Percentiles rank a stretch among this genome's conserved stretches.
Evolutionary conservation across 352 stramenopile genomes (phyloP).

Genomic region (Pythium vanterpoolii): DNA sequence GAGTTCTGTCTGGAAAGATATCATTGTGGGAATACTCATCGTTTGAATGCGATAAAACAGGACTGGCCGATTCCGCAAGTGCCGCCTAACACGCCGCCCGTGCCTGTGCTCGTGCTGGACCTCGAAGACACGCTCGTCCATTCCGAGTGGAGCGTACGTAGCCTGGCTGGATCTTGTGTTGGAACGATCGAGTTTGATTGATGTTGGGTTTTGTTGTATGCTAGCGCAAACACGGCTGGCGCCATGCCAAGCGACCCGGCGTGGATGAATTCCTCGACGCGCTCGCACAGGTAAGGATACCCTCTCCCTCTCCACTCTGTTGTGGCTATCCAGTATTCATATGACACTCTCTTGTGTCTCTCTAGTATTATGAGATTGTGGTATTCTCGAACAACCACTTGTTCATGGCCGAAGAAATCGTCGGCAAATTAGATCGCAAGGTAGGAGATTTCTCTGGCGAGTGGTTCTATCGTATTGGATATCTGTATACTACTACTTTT

Average conservation of each 20-base stretch:
- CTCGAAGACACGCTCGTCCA: conserved; percentile 87
- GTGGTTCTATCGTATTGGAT: neutral
- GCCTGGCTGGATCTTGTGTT: conserved; percentile 1
- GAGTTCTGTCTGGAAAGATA: too few relatives aligned
- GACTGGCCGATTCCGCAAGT: conserved; percentile 85
- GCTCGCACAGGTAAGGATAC: conserved; percentile 48
- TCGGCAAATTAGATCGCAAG: conserved; percentile 80
- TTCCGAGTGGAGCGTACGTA: conserved; percentile 84
- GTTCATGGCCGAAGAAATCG: conserved; percentile 74
- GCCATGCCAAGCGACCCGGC: conserved; percentile 80
- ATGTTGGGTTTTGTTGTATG: neutral
- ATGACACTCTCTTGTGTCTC: neutral
- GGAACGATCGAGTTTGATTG: neutral
- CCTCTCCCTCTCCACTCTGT: neutral
- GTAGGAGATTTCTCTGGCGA: too few relatives aligned
- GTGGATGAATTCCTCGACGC: conserved; percentile 87
- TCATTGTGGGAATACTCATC: neutral
- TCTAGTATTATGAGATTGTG: conserved; percentile 84
- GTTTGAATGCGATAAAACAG: conserved; percentile 9
- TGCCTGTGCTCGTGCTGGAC: conserved; percentile 81
- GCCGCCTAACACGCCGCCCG: conserved; percentile 66
- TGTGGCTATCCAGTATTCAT: neutral
- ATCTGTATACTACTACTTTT: neutral
- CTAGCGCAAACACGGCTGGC: conserved; percentile 85
- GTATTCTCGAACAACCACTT: conserved; percentile 85